Base-by-base conservation (phyloP, 2,329 filamentous ascomycete genomes). In the Clarireedia sp. region DNA sequence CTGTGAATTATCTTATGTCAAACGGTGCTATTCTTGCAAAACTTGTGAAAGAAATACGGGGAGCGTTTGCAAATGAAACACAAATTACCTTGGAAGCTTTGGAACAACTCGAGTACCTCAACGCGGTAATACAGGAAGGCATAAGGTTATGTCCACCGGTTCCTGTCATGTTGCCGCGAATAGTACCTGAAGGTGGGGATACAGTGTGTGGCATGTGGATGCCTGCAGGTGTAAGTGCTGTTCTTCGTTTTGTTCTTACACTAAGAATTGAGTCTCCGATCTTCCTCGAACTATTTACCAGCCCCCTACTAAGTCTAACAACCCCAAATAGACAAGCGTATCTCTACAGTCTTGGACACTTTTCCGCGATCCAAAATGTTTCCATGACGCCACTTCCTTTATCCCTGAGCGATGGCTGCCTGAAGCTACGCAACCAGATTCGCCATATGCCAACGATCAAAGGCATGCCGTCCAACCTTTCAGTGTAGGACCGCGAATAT, bases 81-180 rank as follows among this genome's bases (percentile, higher is more conserved):
- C 5, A 52, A 7, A 52, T 52, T 24, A 52, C 41, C 7, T 33
- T 47, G 9, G 43, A 47, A 7, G 43, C 26, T 3, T 37, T 46
- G 17, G 14, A 37, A 8, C 7, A 48, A 58, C 63, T 76, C 0
- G 36, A 53, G 0, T 77, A 77, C 52, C 67, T 76, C 60, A 60
- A 68, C 3, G 75, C 74, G 1, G 69, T 69, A 16, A 59, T 77
- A 3, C 63, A 75, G 0, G 75, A 78, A 62, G 63, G 66, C 0
- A 62, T 78, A 36, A 67, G 76, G 7, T 57, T 74, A 14, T 75
- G 71, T 49, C 72, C 73, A 5, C 61, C 61, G 4, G 17, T 61
- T 6, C 59, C 58, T 10, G 43, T 51, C 29, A 56, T 52, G 5
- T 41, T 64, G 33, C 48, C 57, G 16, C 24, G 63, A 38, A 17